Evolutionary conservation across 805 yeast genomes (phyloP), one percentile per base, ranked within the genome.

Genomic region (Blastobotrys americana): DNA sequence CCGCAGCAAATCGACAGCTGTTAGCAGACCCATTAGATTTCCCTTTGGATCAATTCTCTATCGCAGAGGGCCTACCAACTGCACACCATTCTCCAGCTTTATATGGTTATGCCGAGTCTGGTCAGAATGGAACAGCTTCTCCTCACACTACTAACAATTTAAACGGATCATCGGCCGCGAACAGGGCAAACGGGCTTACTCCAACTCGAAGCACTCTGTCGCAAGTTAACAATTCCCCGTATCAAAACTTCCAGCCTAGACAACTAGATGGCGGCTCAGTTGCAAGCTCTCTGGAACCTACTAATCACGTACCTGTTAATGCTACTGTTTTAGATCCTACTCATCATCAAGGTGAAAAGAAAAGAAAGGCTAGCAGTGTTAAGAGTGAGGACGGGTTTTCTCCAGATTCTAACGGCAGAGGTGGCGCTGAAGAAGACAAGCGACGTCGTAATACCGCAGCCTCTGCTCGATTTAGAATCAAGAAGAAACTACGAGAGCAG

Each of bases 381-480:
- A 8, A 25, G 16, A 16, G 16, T n/a, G 33, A 33, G 18, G 31
- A 25, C 8, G 36, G 9, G 36, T 16, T 15, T 20, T 23, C 35
- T 15, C 21, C 35, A 27, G 43, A 52, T 4, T 52, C 58, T 18
- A 59, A 56, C 15, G 62, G 55, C 46, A 61, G 53, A 15, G 16
- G 41, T 13, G 51, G 62, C 20, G 68, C 73, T 18, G 80, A 76
- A 47, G 73, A 72, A 37, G 93, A 84, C 57, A 90, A 86, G 66
- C 75, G 95, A 50, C 77, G 83, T 52, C 75, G 94, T 55, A 89
- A 88, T 66, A 88, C 96, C 0, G 96, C 93, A 1, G 97, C 98
- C 1, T 80, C 90, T 17, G 97, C 97, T 3, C 72, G 97, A 48
- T 90, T 90, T 71, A 74, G 98, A 52, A 77, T 87, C 60, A 87